These are phyloP conservation scores for Colletotrichum tamarilloi DNA, from an alignment of 2,329 filamentous ascomycete genomes.

Conservation along the genomic window DNA sequence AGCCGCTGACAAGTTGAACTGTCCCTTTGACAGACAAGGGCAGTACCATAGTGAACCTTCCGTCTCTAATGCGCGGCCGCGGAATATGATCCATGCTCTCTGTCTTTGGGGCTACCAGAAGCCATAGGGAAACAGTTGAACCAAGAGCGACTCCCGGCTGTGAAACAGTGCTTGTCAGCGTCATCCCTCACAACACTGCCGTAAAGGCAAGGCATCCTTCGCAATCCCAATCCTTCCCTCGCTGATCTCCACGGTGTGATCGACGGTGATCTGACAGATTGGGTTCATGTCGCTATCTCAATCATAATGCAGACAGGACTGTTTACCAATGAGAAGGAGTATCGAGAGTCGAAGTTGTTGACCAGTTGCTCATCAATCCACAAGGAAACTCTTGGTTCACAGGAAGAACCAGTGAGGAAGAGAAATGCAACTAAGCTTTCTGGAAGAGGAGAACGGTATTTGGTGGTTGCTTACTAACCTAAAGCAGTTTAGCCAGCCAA, in stretches of 20 bases:
- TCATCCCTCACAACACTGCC: background rate
- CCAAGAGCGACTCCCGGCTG: background rate
- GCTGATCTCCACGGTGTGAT: background rate
- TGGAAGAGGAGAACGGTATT: background rate
- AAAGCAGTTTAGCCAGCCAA: background rate
- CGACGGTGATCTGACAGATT: conserved; percentile 2
- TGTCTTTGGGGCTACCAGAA: background rate
- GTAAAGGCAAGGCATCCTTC: background rate
- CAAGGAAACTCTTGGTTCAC: background rate
- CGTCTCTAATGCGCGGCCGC: background rate
- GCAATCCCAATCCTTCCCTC: background rate
- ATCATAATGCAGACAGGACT: background rate
- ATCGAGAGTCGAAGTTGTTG: background rate
- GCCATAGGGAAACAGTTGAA: background rate
- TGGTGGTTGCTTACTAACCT: background rate
- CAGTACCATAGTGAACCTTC: background rate
- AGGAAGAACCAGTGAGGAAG: background rate
- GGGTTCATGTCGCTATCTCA: background rate
- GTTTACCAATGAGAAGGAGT: background rate
- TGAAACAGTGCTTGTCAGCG: conserved; percentile 3
- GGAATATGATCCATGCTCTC: background rate
- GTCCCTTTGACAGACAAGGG: background rate
- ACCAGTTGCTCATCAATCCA: background rate
- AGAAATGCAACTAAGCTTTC: background rate
- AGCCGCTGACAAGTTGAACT: background rate